Evolutionary conservation across 257 asterid species (phyloP).

Genomic region (Salvia rosmarinus): DNA sequence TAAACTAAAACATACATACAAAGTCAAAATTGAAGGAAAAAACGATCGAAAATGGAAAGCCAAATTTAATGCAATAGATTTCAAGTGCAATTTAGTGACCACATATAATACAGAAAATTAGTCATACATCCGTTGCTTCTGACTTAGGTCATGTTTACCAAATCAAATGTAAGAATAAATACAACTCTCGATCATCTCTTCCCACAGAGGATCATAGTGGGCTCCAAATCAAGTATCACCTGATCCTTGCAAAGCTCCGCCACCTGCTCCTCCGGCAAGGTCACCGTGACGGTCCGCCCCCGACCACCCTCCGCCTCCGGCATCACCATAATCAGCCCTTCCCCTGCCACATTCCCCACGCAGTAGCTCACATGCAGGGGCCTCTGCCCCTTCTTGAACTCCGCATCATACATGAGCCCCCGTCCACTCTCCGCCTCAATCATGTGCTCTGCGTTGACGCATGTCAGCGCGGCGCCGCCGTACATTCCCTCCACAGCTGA

Average conservation of each 20-base stretch:
- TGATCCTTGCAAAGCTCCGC: constrained; percentile 48
- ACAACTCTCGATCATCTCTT: constrained; percentile 23
- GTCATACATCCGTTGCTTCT: background rate
- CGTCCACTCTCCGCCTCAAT: constrained; percentile 33
- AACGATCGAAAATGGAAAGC: no score
- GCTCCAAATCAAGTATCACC: constrained; percentile 46
- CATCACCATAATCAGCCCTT: constrained; percentile 61
- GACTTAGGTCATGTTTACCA: background rate
- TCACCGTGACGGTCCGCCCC: constrained; percentile 48
- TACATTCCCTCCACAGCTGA: constrained; percentile 28
- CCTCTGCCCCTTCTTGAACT: constrained; percentile 46
- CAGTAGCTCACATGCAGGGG: constrained; percentile 55
- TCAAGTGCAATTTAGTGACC: no score
- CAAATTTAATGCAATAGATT: no score
- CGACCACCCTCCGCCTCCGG: constrained; percentile 53
- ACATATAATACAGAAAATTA: no score
- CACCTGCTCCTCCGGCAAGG: constrained; percentile 47
- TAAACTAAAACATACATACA: no score
- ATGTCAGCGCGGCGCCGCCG: constrained; percentile 44
- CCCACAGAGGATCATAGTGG: constrained; percentile 44
- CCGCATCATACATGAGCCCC: constrained; percentile 42
- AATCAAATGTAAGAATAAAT: background rate
- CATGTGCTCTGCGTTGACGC: constrained; percentile 44
- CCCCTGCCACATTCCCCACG: constrained; percentile 53
- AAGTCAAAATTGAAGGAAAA: no score